Percentiles rank a stretch among this genome's conserved stretches.
These are phyloP conservation scores for Codiaeum variegatum DNA, from an alignment of 441 rosid species.

Conservation along the genomic window DNA sequence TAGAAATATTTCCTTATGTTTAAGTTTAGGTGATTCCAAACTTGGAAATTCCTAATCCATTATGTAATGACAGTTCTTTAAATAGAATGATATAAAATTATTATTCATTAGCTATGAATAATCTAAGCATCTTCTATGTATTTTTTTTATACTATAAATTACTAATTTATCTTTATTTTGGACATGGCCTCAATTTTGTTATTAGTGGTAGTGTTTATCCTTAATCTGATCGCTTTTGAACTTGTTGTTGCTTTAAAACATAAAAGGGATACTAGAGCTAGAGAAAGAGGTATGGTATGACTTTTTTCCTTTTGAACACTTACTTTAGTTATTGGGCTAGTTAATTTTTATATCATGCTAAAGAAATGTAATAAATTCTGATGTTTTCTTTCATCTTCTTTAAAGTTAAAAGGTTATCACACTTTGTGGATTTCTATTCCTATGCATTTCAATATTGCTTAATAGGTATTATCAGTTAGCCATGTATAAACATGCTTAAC, in stretches of 20 bases:
- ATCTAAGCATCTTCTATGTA: too few relatives aligned
- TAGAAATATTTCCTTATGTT: not conserved
- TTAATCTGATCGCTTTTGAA: too few relatives aligned
- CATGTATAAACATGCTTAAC: conserved; percentile 11
- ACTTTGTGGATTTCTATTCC: conserved; percentile 86
- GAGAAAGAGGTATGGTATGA: conserved; percentile 65
- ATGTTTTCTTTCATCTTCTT: conserved; percentile 24
- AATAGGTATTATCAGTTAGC: conserved; percentile 50
- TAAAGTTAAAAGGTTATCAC: conserved; percentile 76
- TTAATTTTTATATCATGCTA: conserved; percentile 1
- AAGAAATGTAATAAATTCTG: not conserved
- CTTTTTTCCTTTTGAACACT: not conserved
- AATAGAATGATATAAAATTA: not conserved
- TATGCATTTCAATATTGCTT: conserved; percentile 90
- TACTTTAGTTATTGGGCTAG: not conserved
- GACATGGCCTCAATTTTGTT: too few relatives aligned
- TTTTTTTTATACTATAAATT: too few relatives aligned
- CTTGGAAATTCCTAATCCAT: not conserved
- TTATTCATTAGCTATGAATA: not conserved
- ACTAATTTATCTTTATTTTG: too few relatives aligned
- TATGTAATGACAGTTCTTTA: not conserved
- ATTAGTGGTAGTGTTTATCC: too few relatives aligned
- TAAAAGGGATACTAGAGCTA: too few relatives aligned
- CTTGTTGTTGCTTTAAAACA: too few relatives aligned
- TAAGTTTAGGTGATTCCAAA: not conserved